These are phyloP conservation scores for Tolypocladium tundrense DNA, from an alignment of 2,329 filamentous ascomycete species.

Conservation along the genomic window DNA sequence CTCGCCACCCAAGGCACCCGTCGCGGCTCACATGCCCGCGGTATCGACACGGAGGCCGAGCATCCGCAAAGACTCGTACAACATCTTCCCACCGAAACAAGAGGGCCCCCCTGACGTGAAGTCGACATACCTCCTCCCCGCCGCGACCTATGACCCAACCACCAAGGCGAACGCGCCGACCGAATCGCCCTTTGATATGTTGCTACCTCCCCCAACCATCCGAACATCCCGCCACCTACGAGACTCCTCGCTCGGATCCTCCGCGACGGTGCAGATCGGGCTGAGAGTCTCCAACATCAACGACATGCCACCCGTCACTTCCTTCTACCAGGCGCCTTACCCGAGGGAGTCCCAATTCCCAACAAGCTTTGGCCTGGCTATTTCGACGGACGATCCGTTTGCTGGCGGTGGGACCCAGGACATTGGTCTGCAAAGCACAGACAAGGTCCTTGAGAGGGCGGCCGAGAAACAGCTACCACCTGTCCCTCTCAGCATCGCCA, in stretches of 20 bases:
- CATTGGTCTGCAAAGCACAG: neutral
- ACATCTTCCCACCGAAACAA: slow-evolving; percentile 9
- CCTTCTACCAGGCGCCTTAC: slow-evolving; percentile 4
- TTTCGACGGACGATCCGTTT: neutral
- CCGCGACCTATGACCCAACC: slow-evolving; percentile 4
- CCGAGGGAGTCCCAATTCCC: neutral
- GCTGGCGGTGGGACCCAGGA: neutral
- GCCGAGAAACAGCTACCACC: slow-evolving; percentile 19
- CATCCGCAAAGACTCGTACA: neutral
- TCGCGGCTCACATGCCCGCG: neutral
- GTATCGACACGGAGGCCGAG: neutral
- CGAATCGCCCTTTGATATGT: slow-evolving; percentile 2
- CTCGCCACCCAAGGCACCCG: neutral
- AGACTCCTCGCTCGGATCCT: slow-evolving; percentile 52
- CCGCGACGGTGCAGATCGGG: slow-evolving; percentile 62
- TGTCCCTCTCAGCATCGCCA: slow-evolving; percentile 14
- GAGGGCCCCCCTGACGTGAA: slow-evolving; percentile 6
- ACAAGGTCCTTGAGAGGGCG: neutral
- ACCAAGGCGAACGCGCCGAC: neutral
- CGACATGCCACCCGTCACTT: slow-evolving; percentile 29
- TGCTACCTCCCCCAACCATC: slow-evolving; percentile 33
- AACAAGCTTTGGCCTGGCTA: neutral
- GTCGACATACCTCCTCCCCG: slow-evolving; percentile 29
- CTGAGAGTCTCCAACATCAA: slow-evolving; percentile 53
- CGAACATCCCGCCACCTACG: slow-evolving; percentile 36